Evolutionary conservation across 305 asterid genomes (phyloP), one percentile per base, ranked within the genome.

Genomic region (Lippia alba): DNA sequence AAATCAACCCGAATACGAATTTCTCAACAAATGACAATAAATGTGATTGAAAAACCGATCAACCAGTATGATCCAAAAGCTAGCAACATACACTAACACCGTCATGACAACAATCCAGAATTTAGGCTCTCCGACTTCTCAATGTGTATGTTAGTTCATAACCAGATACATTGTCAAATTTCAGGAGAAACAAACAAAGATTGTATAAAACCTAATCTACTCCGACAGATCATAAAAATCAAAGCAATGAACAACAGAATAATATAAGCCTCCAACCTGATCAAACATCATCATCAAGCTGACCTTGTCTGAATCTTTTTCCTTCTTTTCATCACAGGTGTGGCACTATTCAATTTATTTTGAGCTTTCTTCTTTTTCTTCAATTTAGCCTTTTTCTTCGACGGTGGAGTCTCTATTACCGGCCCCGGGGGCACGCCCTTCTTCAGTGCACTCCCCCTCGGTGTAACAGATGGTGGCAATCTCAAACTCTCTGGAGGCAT

Each of bases 391-490:
- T 70, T 84, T 20, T 66, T 81, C 82, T 56, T 66, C 40, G 45
- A 20, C 18, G 76, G 54, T 10, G 73, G 74, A 71, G 75, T 74
- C 66, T 79, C 97, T 72, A 86, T 80, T 58, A 94, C 33, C 51
- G 99, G 99, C 40, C 97, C 97, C 0, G 99, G 90, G 45, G 88
- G 95, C 11, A 91, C 91, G 4, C 99, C 99, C 82, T 94, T 90
- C 89, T 92, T 94, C 73, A 94, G 81, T 0, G 99, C 98, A 72
- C 98, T 94, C 49, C 97, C 98, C 69, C 99, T 81, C 1, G 98
- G 99, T 61, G 97, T 87, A 63, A 83, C 90, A 32, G 96, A 85
- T 24, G 99, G 99, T 0, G 99, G 99, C 76, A 95, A 59, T 61
- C 99, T 84, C 81, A 92, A 75, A 70, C 88, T 86, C 40, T 95